Evolutionary conservation across 441 rosid genomes (phyloP), one percentile per base, ranked within the genome.

Genomic region (Rhodomyrtus psidioides): DNA sequence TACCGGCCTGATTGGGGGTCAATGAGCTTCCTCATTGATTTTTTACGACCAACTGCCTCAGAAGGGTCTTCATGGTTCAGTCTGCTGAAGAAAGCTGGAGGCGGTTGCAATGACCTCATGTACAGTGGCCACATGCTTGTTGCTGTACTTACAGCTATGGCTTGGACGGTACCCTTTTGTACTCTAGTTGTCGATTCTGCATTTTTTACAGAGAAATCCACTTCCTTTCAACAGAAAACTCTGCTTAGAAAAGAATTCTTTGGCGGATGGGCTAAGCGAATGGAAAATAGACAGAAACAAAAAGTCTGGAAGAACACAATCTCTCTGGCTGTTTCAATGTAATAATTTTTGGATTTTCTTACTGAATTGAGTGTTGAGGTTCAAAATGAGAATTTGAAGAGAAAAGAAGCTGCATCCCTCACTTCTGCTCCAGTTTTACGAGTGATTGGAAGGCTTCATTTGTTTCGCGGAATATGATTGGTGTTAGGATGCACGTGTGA

Each of bases 81-180:
- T 91, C 87, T 95, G 46, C 92, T 97, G 84, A 95, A 92, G 92
- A 93, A 91, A 92, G 99, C 99, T 23, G 95, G 97, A 82, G 99
- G 99, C 42, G 99, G 99, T 86, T 97, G 99, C 94, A 95, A 97
- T 91, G 99, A 97, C 89, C 98, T 97, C 84, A 53, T 97, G 82
- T 97, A 93, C 90, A 95, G 99, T 86, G 99, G 98, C 74, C 98
- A 97, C 92, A 95, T 95, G 99, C 96, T 95, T 84, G 98, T 97
- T 86, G 95, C 97, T 83, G 96, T 95, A 7, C 89, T 95, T 75
- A 95, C 99, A 44, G 99, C 99, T 76, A 97, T 95, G 98, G 99
- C 99, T 65, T 97, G 98, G 99, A 97, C 93, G 92, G 98, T 96
- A 94, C 10, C 62, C 76, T 1, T 6, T 70, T 70, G 79, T 34